These are phyloP conservation scores for Penicillium parvum DNA, from an alignment of 495 filamentous ascomycete genomes.

Conservation along the genomic window DNA sequence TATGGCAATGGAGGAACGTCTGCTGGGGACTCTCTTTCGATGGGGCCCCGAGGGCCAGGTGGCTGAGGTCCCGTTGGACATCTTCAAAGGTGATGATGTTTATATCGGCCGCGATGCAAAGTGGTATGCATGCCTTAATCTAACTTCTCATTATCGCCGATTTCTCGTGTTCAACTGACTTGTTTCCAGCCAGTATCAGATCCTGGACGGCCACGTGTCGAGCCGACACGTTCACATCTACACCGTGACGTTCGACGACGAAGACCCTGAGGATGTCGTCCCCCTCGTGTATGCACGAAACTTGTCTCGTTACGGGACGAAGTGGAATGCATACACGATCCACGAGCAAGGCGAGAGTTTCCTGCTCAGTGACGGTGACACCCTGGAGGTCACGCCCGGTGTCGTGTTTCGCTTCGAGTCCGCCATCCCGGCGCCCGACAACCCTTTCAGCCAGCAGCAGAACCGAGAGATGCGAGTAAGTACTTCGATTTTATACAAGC, in stretches of 20 bases:
- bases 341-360: constrained; percentile 33
- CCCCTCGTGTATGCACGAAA: constrained; percentile 61
- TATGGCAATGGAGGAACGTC: neutral
- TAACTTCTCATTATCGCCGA: too few species aligned
- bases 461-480: constrained; percentile 29
- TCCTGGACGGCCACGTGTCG: constrained; percentile 46
- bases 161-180: neutral
- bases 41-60: constrained; percentile 16
- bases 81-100: constrained; percentile 31
- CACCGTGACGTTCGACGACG: constrained; percentile 48
- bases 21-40: constrained; percentile 26
- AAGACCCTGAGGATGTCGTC: constrained; percentile 26
- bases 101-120: constrained; percentile 36
- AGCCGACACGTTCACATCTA: constrained; percentile 60
- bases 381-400: constrained; percentile 29
- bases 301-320: constrained; percentile 53
- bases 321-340: constrained; percentile 47
- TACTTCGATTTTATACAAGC: neutral
- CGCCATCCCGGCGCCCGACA: neutral
- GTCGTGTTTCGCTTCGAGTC: constrained; percentile 22
- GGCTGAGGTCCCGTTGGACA: constrained; percentile 3
- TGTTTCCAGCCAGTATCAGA: constrained; percentile 34
- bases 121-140: constrained; percentile 21
- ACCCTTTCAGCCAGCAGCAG: constrained; percentile 19
- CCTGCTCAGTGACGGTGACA: constrained; percentile 54